A percentile compares a stretch with the other conserved stretches of the same genome.
phyloP scores from a whole-genome alignment of 2,329 filamentous ascomycete species.

The Botrytis aclada region DNA sequence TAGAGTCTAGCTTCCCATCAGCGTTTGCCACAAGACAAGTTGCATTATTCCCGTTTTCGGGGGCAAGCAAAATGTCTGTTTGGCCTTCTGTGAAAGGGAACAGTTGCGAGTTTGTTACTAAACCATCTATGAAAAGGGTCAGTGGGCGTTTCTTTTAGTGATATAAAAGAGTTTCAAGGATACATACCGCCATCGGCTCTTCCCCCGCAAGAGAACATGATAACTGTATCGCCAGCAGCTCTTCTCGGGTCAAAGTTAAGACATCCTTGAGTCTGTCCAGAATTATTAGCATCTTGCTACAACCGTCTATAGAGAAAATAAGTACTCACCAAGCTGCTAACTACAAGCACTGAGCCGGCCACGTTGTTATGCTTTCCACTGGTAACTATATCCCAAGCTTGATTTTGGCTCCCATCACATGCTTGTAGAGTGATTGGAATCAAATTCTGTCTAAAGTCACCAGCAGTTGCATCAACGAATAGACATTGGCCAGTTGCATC shows the following conservation, averaged over 20 bases:
- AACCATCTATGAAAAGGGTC: conserved; percentile 29
- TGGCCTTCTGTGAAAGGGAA: conserved; percentile 44
- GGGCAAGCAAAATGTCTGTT: conserved; percentile 44
- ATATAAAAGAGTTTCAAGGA: neutral
- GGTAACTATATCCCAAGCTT: conserved; percentile 46
- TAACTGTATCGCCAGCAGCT: conserved; percentile 49
- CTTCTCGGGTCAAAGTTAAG: conserved; percentile 57
- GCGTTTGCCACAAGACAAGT: conserved; percentile 44
- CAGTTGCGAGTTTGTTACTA: conserved; percentile 45
- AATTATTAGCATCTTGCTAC: neutral
- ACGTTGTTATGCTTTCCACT: conserved; percentile 51
- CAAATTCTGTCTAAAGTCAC: conserved; percentile 46
- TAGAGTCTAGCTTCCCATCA: conserved; percentile 28
- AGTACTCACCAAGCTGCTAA: conserved; percentile 48
- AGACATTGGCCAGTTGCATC: conserved; percentile 44
- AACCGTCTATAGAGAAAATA: neutral
- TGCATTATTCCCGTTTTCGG: conserved; percentile 43
- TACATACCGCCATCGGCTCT: conserved; percentile 48
- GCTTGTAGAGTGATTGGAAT: conserved; percentile 43
- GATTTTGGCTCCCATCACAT: conserved; percentile 43
- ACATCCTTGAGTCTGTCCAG: conserved; percentile 51
- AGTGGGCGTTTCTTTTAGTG: neutral
- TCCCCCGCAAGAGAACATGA: conserved; percentile 58
- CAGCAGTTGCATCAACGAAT: conserved; percentile 44
- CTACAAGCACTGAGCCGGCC: conserved; percentile 48